Evolutionary conservation across 306 rosid genomes (phyloP).

Genomic region (Dalbergia oliveri): DNA sequence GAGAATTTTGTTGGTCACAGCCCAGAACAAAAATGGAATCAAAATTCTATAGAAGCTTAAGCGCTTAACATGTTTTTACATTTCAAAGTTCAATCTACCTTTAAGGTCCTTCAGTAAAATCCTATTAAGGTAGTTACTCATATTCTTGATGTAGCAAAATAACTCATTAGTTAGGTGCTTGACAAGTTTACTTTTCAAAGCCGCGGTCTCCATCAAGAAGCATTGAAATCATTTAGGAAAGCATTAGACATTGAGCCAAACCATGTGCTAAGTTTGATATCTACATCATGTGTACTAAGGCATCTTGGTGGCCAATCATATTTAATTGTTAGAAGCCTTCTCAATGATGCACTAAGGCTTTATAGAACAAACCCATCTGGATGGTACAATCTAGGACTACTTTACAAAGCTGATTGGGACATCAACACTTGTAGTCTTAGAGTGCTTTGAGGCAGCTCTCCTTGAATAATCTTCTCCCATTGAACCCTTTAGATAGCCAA

Average conservation of each 20-base stretch:
- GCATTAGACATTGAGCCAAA: slow-evolving; percentile 81
- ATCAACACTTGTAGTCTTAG: slow-evolving; percentile 67
- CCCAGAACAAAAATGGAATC: slow-evolving; percentile 3
- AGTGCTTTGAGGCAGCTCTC: slow-evolving; percentile 82
- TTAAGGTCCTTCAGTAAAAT: background rate
- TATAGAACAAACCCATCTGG: slow-evolving; percentile 82
- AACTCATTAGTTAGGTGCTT: slow-evolving; percentile 1
- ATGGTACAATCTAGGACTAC: slow-evolving; percentile 94
- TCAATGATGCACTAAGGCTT: slow-evolving; percentile 77
- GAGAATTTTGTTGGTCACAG: background rate
- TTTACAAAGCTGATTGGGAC: slow-evolving; percentile 70
- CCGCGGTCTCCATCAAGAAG: slow-evolving; percentile 78
- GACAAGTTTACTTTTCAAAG: slow-evolving; percentile 78
- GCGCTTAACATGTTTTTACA: slow-evolving; percentile 3
- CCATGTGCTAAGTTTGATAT: too few species aligned
- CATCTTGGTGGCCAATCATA: slow-evolving; percentile 74
- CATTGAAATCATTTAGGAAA: slow-evolving; percentile 71
- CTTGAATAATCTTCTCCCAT: slow-evolving; percentile 86
- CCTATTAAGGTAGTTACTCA: background rate
- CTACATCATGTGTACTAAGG: slow-evolving; percentile 74
- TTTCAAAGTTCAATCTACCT: background rate
- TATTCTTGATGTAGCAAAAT: background rate
- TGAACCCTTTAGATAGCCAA: slow-evolving; percentile 77
- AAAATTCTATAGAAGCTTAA: background rate
- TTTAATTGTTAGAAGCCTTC: slow-evolving; percentile 81